Base-by-base conservation (phyloP, 2,329 filamentous ascomycete genomes). In the Aureobasidium zeae region DNA sequence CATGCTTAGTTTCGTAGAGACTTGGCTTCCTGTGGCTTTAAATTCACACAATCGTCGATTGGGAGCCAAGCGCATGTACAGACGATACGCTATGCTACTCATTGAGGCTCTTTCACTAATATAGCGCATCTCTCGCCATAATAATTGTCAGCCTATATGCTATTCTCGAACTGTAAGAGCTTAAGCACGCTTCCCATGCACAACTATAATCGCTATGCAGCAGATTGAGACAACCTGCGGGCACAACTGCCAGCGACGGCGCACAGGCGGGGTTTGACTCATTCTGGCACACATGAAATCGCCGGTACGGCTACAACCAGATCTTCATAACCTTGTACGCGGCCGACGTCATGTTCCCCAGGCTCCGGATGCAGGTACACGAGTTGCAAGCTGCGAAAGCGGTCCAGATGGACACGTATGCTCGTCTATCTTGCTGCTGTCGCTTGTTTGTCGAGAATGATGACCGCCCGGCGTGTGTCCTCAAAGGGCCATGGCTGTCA, bases 361-460 rank as follows among this genome's bases (percentile, higher is more conserved):
- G 22, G 39, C 39, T 43, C 30, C n/a, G n/a, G n/a, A 43, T 43
- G 39, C 39, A 43, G 39, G 39, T 43, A 43, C 39, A 22, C 39
- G 39, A 43, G 17, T 21, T 16, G 26, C 21, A 22, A 34, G 34
- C 30, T 8, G 15, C 10, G 17, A 15, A 21, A 19, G 21, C 6
- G 17, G n/a, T 17, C 25, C 17, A 19, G 26, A 30, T 19, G 25
- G 20, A n/a, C 12, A 21, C 3, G 19, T 5, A 22, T 16, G 37
- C 28, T 41, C 37, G 37, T 41, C 37, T 41, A 32, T 41, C 32
- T 20, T 41, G 28, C 37, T 28, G 12, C 9, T 17, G 20, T 41
- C 37, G 37, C 37, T 41, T 32, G 13, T 24, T 32, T 30, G 25
- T 22, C 36, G 25, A 39, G 37, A 5, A n/a, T n/a, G n/a, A n/a